Conservation (phyloP, 2,329 filamentous ascomycete species). For the Tolypocladium capitatum region DNA sequence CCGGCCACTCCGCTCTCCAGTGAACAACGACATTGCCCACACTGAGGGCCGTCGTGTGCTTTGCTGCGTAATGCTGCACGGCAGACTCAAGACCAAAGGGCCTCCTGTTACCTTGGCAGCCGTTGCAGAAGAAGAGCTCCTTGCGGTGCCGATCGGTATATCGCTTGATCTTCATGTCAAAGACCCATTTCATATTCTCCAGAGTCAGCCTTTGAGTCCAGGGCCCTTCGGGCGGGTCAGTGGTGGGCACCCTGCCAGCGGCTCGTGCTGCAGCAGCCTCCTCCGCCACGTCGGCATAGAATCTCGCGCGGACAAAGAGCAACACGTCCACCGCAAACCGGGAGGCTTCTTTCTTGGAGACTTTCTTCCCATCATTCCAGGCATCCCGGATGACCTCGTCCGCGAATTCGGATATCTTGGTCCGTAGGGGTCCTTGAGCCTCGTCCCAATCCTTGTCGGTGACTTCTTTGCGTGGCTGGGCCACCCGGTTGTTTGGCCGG, state of each 20-base stretch:
- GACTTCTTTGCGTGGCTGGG: conserved; percentile 25
- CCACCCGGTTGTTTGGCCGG: not conserved
- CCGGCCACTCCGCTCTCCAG: conserved; percentile 74
- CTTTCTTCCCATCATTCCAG: conserved; percentile 50
- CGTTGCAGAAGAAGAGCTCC: conserved; percentile 65
- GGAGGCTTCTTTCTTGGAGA: conserved; percentile 50
- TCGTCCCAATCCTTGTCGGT: conserved; percentile 60
- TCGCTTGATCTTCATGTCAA: conserved; percentile 62
- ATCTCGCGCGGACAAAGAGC: conserved; percentile 51
- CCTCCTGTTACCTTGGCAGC: conserved; percentile 50
- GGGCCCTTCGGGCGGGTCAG: conserved; percentile 38
- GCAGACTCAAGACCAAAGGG: conserved; percentile 66
- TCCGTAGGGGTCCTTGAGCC: conserved; percentile 52
- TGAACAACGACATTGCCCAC: conserved; percentile 59
- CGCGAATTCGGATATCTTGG: conserved; percentile 51
- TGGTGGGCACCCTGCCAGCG: conserved; percentile 28
- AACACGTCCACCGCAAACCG: conserved; percentile 62
- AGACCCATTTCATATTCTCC: conserved; percentile 80
- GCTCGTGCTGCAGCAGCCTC: conserved; percentile 33
- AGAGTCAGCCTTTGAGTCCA: conserved; percentile 53
- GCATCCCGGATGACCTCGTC: conserved; percentile 54
- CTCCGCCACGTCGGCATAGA: conserved; percentile 46
- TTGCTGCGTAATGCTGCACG: conserved; percentile 72
- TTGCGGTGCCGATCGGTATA: conserved; percentile 52
- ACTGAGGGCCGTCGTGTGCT: conserved; percentile 61